Evolutionary conservation across 2,329 filamentous ascomycete species (phyloP), one percentile per base, ranked within the genome.

Genomic region (Pseudocercospora fuligena): DNA sequence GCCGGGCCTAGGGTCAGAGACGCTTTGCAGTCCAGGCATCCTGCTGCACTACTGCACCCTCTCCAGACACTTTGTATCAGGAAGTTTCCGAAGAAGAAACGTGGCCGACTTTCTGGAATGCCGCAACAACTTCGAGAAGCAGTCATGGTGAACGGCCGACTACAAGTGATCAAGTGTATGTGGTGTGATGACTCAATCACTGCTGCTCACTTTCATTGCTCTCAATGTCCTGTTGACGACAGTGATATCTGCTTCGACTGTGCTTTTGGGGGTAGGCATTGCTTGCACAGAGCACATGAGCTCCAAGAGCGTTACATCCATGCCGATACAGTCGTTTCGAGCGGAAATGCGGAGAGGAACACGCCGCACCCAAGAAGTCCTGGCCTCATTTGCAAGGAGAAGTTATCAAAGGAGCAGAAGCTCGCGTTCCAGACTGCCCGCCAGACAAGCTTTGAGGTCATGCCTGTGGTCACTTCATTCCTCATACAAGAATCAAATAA

Each of bases 241-340:
- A 56, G 27, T 27, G 51, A 56, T 27, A 56, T 56, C 16, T 56
- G 51, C 51, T 56, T 56, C 14, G 51, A 56, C 27, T 56, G 51
- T 27, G 51, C 51, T 31, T n/a, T 33, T 5, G 51, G 12, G 11
- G 51, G 51, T 27, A 31, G 16, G 27, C 23, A 33, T 31, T 56
- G 51, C 27, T 31, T n/a, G 23, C 8, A 56, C 27, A n/a, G 3
- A 33, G 21, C 51, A 33, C 51, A 56, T 8, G 51, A 27, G 51
- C 21, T 56, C 8, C 51, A 27, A 21, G 51, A 56, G 27, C 51
- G 51, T n/a, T 31, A 27, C 5, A 56, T 56, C 7, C 23, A 56
- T 9, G 51, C 51, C 2, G 51, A 56, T 33, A 56, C 25, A 7
- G 51, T 56, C 8, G 27, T 56, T 31, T 43, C 40, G 40, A 43